Evolutionary conservation across 129 eudicot species (phyloP).

Genomic region (Centella asiatica): DNA sequence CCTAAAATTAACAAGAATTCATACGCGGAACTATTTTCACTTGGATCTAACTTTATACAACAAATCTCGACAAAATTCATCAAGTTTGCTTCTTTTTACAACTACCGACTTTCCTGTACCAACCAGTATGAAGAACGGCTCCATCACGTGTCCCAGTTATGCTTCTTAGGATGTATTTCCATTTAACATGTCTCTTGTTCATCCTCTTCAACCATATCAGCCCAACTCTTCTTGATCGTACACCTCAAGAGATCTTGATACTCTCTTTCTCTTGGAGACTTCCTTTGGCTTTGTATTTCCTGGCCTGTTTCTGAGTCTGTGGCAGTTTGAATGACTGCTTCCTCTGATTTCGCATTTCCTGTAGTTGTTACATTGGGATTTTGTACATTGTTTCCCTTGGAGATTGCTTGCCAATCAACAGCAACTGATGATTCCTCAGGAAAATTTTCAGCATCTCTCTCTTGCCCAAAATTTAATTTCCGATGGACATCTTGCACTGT

Average conservation of each 20-base stretch:
- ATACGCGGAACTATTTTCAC: neutral
- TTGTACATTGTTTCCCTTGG: neutral
- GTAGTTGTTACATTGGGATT: neutral
- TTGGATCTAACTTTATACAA: too few relatives aligned
- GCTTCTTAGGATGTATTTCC: slow-evolving; percentile 3
- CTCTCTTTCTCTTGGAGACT: slow-evolving; percentile 8
- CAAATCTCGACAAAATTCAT: neutral
- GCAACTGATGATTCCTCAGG: neutral
- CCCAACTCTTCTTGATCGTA: slow-evolving; percentile 63
- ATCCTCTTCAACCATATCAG: slow-evolving; percentile 92
- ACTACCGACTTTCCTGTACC: neutral
- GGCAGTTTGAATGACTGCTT: neutral
- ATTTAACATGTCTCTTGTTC: slow-evolving; percentile 36
- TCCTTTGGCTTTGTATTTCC: slow-evolving; percentile 9
- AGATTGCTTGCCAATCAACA: neutral
- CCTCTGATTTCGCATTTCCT: neutral
- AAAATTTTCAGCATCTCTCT: neutral
- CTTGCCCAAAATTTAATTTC: slow-evolving; percentile 35
- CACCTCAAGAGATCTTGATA: neutral
- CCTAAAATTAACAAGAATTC: too few relatives aligned
- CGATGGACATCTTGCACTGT: slow-evolving; percentile 18
- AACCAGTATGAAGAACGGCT: neutral
- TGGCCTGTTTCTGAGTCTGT: slow-evolving; percentile 12
- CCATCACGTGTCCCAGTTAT: neutral
- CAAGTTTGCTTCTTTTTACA: neutral